Conservation (phyloP, 768 basidiomycete genomes). For the Tylopilus subfusipes region DNA sequence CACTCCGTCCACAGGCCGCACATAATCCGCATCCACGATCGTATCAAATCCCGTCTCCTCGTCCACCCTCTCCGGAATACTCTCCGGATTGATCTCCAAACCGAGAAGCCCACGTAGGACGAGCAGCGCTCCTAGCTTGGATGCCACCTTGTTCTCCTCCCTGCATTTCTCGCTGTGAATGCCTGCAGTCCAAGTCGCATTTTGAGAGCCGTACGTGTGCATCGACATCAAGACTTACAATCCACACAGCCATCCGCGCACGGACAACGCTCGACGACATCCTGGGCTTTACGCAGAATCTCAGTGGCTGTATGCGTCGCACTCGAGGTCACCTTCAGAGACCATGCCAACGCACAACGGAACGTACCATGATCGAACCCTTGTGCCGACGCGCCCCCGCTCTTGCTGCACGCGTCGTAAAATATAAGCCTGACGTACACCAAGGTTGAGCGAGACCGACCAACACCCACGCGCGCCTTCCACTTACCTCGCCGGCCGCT, state of each 20-base stretch:
- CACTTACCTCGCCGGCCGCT: conserved; percentile 52
- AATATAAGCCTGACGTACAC: conserved; percentile 62
- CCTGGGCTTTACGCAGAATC: conserved; percentile 56
- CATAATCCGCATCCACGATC: conserved; percentile 49
- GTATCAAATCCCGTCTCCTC: conserved; percentile 40
- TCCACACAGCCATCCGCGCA: conserved; percentile 68
- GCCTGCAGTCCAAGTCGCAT: conserved; percentile 39
- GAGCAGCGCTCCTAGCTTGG: conserved; percentile 71
- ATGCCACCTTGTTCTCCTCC: conserved; percentile 68
- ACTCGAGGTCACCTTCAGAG: neutral
- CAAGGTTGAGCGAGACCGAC: neutral
- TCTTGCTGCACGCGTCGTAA: conserved; percentile 69
- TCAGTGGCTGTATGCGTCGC: conserved; percentile 43
- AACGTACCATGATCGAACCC: conserved; percentile 78
- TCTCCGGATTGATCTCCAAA: conserved; percentile 36
- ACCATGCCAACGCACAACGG: neutral
- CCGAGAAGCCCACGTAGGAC: conserved; percentile 61
- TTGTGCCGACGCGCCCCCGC: conserved; percentile 69
- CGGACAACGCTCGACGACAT: conserved; percentile 54
- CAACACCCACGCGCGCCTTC: too few relatives aligned
- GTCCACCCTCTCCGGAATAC: conserved; percentile 34
- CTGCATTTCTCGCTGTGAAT: conserved; percentile 62
- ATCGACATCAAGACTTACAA: conserved; percentile 43
- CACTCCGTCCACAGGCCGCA: conserved; percentile 43
- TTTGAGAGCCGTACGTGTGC: neutral